A percentile compares a stretch with the other conserved stretches of the same genome.
phyloP scores from a whole-genome alignment of 495 filamentous ascomycete species.

The Cercophora sp. region DNA sequence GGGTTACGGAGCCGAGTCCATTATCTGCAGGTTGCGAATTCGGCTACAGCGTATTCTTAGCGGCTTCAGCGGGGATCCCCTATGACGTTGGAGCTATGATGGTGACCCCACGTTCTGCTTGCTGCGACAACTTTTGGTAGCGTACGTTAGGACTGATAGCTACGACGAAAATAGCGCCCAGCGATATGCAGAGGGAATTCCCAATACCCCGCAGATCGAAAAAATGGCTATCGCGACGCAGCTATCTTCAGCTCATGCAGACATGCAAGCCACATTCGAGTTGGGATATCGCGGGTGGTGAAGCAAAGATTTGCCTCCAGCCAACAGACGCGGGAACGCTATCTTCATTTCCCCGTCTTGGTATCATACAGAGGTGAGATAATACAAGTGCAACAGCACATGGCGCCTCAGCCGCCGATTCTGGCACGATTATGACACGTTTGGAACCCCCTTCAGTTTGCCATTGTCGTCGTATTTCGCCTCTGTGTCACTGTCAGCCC shows the following conservation, averaged over 20 bases:
- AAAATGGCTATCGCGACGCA: slow-evolving; percentile 4
- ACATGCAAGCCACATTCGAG: neutral
- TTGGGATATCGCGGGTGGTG: neutral
- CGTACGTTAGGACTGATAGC: too few relatives aligned
- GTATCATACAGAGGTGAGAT: neutral
- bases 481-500: slow-evolving; percentile 48
- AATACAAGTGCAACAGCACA: neutral
- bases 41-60: too few relatives aligned
- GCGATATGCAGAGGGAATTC: neutral
- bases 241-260: slow-evolving; percentile 1
- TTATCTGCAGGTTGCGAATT: too few relatives aligned
- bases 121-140: too few relatives aligned
- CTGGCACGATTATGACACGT: neutral
- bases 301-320: neutral
- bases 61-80: too few relatives aligned
- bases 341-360: neutral
- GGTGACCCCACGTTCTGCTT: too few relatives aligned
- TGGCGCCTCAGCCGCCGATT: neutral
- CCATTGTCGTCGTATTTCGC: slow-evolving; percentile 85
- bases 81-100: too few relatives aligned
- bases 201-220: neutral
- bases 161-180: too few relatives aligned
- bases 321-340: neutral
- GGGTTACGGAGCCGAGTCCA: too few relatives aligned
- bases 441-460: slow-evolving; percentile 28